These are phyloP conservation scores for Nannochloropsis gaditana DNA, from an alignment of 108 stramenopile genomes.

Conservation along the genomic window DNA sequence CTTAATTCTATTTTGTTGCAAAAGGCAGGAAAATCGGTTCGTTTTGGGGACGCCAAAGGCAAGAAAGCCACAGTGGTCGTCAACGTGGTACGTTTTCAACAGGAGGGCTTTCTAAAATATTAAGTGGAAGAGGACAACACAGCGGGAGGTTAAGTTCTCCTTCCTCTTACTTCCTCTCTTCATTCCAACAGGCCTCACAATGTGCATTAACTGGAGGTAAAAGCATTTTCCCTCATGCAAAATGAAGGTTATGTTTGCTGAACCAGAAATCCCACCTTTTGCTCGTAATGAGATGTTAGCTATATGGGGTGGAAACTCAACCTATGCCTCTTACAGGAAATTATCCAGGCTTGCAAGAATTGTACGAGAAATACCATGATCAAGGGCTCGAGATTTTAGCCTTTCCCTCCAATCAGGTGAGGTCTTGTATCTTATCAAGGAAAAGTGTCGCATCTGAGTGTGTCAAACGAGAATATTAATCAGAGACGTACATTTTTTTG, in stretches of 20 bases:
- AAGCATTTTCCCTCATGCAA: background rate
- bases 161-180: too few relatives aligned
- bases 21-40: background rate
- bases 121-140: background rate
- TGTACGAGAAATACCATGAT: constrained; percentile 22
- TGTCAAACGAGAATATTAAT: too few relatives aligned
- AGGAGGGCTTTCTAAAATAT: background rate
- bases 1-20: background rate
- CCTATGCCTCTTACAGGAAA: background rate
- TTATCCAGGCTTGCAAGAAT: constrained; percentile 8
- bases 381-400: constrained; percentile 20
- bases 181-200: background rate
- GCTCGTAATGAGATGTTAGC: too few relatives aligned
- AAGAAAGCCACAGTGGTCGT: background rate
- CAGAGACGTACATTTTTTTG: background rate
- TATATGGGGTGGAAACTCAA: too few relatives aligned
- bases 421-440: background rate
- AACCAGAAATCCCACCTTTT: background rate
- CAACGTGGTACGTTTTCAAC: background rate
- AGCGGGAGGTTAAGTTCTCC: background rate
- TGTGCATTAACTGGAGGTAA: constrained; percentile 4
- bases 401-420: background rate
- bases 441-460: background rate
- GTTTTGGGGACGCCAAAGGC: constrained; percentile 1
- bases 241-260: background rate